Base-by-base conservation (phyloP, 345 rosid genomes). In the Eucalyptus globulus region DNA sequence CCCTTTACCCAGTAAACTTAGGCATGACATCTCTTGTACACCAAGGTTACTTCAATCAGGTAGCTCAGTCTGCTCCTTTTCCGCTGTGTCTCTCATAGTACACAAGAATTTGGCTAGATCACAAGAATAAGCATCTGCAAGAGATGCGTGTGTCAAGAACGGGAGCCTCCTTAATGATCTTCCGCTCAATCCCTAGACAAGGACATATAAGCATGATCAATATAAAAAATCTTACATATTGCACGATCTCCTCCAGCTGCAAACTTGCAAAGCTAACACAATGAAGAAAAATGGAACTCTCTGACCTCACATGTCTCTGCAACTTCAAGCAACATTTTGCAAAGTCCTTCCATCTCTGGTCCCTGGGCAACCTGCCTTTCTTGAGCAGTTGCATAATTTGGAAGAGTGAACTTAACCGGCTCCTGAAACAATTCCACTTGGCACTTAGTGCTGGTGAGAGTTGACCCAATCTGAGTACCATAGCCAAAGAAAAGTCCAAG, bases 151-250 rank as follows among this genome's bases (percentile, higher is more conserved):
- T 13, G 97, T 94, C 91, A 98, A 92, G 92, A 98, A 96, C 85
- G 99, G 99, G 89, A 98, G 99, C 92, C 97, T 98, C 86, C 99
- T 93, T 53, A 98, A 90, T 34, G 99, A 92, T 88, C 99, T 95
- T 91, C 99, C 99, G 90, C 99, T 97, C 93, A 97, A 88, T 45
- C 99, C 99, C 99, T 98, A 93, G 50, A 89, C 49, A 89, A 76
- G 62, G 89, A 86, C 34, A 19, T 40, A 49, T 34, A 76, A 88
- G 86, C 81, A 44, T 37, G 86, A 49, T 80, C 86, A 47, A 87
- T 88, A 90, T 16, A 44, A 0, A 10, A 40, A 45, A 13, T 26
- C 86, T 31, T 50, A 17, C 14, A 56, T 15, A 6, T 44, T 21
- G 47, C 15, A 22, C 2, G 3, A 76, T 76, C 47, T 76, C 47